Conservation (phyloP, 176 grass and related monocot genomes). For the Typha latifolia region DNA sequence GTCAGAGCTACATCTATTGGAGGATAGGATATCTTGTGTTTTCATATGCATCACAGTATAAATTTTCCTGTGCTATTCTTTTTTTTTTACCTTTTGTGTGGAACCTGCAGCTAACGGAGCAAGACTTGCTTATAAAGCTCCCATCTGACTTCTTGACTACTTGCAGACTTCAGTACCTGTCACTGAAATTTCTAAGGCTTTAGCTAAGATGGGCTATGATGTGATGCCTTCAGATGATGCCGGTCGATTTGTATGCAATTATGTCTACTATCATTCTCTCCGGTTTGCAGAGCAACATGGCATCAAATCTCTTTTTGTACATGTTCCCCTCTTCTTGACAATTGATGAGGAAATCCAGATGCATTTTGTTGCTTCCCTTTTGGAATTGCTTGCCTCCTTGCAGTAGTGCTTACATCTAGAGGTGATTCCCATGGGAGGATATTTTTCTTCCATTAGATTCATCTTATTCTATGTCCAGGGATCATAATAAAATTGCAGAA, state of each 20-base stretch:
- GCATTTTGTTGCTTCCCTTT: conserved; percentile 66
- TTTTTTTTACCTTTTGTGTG: not conserved
- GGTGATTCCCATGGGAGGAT: conserved; percentile 4
- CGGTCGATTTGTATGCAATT: conserved; percentile 91
- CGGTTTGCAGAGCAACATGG: conserved; percentile 64
- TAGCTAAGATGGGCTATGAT: conserved; percentile 73
- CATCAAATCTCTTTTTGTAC: conserved; percentile 88
- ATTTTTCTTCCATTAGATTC: not conserved
- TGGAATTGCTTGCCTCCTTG: conserved; percentile 48
- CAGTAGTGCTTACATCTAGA: conserved; percentile 28
- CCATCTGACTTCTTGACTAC: not conserved
- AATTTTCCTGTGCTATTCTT: not conserved
- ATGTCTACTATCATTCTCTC: conserved; percentile 90
- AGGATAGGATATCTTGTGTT: not conserved
- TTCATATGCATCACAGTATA: not conserved
- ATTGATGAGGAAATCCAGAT: conserved; percentile 89
- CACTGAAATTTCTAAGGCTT: conserved; percentile 50
- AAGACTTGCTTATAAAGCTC: not conserved
- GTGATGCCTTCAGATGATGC: conserved; percentile 73
- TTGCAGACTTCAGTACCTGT: conserved; percentile 65
- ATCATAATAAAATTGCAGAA: not conserved
- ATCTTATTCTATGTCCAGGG: not conserved
- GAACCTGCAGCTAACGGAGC: not conserved
- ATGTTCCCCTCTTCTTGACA: conserved; percentile 84
- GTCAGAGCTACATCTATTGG: too few relatives aligned